phyloP scores from a whole-genome alignment of 1,139 yeast species.

The Scheffersomyces titani region DNA sequence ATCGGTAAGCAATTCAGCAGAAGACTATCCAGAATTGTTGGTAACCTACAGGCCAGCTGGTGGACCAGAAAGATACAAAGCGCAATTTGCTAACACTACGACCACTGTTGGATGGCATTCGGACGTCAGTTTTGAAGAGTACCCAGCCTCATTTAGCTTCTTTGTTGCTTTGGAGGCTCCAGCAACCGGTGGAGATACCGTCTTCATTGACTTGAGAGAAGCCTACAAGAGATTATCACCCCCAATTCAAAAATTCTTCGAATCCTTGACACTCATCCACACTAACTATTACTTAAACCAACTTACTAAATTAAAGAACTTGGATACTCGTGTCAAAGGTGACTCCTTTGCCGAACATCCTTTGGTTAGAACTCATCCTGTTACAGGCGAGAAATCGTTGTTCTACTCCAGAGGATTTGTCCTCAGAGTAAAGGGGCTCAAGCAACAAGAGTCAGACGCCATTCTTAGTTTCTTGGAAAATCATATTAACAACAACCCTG shows the following conservation, averaged over 20 bases:
- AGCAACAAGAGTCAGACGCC: conserved; percentile 15
- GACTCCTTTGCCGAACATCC: conserved; percentile 20
- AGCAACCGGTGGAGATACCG: conserved; percentile 29
- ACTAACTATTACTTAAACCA: conserved; percentile 17
- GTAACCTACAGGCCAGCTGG: conserved; percentile 26
- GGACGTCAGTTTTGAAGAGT: conserved; percentile 26
- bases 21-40: conserved; percentile 23
- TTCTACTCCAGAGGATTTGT: conserved; percentile 16
- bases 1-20: conserved; percentile 18
- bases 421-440: conserved; percentile 17
- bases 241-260: conserved; percentile 20
- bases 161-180: conserved; percentile 29
- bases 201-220: conserved; percentile 26
- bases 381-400: conserved; percentile 19
- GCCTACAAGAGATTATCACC: conserved; percentile 29
- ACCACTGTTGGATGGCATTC: conserved; percentile 22
- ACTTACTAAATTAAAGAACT: conserved; percentile 8
- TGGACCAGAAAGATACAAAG: conserved; percentile 17
- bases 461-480: conserved; percentile 17
- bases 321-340: conserved; percentile 12
- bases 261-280: conserved; percentile 20
- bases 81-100: conserved; percentile 15
- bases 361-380: conserved; percentile 21
- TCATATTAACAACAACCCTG: conserved; percentile 16
- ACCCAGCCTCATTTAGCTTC: conserved; percentile 25